Evolutionary conservation across 164 flowering plant genomes (phyloP).

Genomic region (Sedum album): DNA sequence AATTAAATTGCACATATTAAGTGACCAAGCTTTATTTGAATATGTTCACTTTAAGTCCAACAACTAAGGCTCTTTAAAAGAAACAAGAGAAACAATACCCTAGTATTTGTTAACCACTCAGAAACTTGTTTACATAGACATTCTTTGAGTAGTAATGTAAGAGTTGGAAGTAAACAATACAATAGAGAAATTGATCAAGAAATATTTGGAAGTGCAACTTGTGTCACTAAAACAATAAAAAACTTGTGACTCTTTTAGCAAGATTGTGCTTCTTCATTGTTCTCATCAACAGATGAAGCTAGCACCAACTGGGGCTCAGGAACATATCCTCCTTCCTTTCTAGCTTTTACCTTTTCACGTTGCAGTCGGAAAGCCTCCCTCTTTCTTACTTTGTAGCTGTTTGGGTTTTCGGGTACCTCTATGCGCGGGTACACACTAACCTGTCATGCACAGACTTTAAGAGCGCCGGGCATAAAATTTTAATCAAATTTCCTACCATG

Average conservation of each 20-base stretch:
- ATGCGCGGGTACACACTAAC: slow-evolving; percentile 76
- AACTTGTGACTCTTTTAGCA: not conserved
- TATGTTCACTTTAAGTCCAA: no score
- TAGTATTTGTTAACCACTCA: no score
- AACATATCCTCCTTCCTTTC: slow-evolving; percentile 43
- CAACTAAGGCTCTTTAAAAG: no score
- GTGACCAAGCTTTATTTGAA: no score
- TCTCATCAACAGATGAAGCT: slow-evolving; percentile 6
- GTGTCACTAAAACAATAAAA: not conserved
- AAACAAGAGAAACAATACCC: no score
- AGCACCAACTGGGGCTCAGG: slow-evolving; percentile 26
- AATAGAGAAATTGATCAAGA: not conserved
- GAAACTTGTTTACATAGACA: not conserved
- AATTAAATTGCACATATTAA: no score
- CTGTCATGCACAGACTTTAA: slow-evolving; percentile 27
- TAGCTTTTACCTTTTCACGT: slow-evolving; percentile 66
- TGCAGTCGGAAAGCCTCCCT: slow-evolving; percentile 70
- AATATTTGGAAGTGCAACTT: not conserved
- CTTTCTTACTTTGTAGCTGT: slow-evolving; percentile 71
- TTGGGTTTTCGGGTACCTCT: slow-evolving; percentile 70
- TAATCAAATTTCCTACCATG: not conserved
- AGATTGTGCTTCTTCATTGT: not conserved
- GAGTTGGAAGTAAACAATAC: not conserved
- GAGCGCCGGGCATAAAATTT: not conserved
- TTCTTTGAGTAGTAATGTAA: not conserved